Percentiles rank a stretch among this genome's conserved stretches.
Conservation (phyloP, 805 yeast species). For the Saccharomycopsis capsularis region DNA sequence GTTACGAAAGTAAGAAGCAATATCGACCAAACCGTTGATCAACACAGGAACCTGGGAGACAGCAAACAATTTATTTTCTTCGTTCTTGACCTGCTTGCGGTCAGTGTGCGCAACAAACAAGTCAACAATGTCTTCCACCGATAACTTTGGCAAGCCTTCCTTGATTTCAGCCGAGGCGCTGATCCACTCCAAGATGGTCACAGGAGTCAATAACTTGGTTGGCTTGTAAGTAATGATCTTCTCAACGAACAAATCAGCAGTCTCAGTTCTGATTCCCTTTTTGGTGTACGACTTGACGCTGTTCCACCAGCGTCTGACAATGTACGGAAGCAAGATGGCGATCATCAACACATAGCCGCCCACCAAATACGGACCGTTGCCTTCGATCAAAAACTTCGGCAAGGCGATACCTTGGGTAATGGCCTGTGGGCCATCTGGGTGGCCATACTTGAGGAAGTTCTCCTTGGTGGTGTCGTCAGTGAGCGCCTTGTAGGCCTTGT, state of each 20-base stretch:
- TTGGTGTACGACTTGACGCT: slow-evolving; percentile 73
- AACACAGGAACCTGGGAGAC: slow-evolving; percentile 60
- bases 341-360: slow-evolving; percentile 59
- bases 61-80: slow-evolving; percentile 43
- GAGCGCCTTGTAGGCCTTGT: slow-evolving; percentile 89
- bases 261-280: slow-evolving; percentile 70
- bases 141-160: slow-evolving; percentile 32
- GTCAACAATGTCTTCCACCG: slow-evolving; percentile 41
- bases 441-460: slow-evolving; percentile 82
- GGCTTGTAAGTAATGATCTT: slow-evolving; percentile 69
- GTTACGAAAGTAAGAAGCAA: slow-evolving; percentile 73
- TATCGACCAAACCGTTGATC: slow-evolving; percentile 67
- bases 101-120: slow-evolving; percentile 53
- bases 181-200: slow-evolving; percentile 51
- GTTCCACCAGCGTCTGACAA: slow-evolving; percentile 89
- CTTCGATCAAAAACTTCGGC: slow-evolving; percentile 86
- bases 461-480: slow-evolving; percentile 84
- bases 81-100: slow-evolving; percentile 37
- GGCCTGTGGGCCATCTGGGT: slow-evolving; percentile 97
- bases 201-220: slow-evolving; percentile 50
- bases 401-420: slow-evolving; percentile 89
- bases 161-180: slow-evolving; percentile 61
- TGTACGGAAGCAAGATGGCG: slow-evolving; percentile 69
- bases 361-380: slow-evolving; percentile 61
- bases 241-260: slow-evolving; percentile 76